Evolutionary conservation across 768 basidiomycete species (phyloP), one percentile per base, ranked within the genome.

Genomic region (Pleurotus tuber-regium): DNA sequence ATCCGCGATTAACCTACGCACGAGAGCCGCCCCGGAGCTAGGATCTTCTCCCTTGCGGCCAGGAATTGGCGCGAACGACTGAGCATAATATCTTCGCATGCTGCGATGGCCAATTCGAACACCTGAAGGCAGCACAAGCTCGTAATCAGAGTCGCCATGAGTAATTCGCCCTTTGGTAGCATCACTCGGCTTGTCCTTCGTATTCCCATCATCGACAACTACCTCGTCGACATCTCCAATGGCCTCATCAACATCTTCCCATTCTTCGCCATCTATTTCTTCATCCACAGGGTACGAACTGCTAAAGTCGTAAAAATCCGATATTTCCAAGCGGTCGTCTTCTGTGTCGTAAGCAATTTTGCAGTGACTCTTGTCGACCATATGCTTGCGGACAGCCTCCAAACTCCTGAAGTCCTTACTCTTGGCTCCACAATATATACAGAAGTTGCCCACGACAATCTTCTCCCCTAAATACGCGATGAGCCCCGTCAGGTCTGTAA

Each of bases 321-420:
- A 90, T 4, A 96, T 57, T 58, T 96, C 95, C 47, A 95, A 80
- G 35, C 84, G 80, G 62, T 98, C 92, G 31, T 72, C 63, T 59
- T 90, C 85, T 1, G 79, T 70, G 53, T 93, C 91, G 67, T 96
- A 98, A 0, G 91, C 88, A 57, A 99, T 83, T 70, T 97, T 98
- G 78, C 95, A 98, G 63, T 99, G 97, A 52, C 82, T 79, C 71
- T 98, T 98, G 75, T 95, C 95, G 33, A 82, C 55, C 97, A 99
- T 99, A 65, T 99, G 97, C 62, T 90, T 91, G 58, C 94, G 76
- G 4, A 92, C 94, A 0, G 95, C 96, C 3, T 92, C 87, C 48
- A 95, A 63, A 12, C 83, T 86, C 52, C 84, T 80, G 68, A 93
- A 93, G 61, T 92, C 93, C 54, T 84, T 73, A 36, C 92, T 82